Base-by-base conservation (phyloP, 768 basidiomycete genomes). In the Termitomyces sp. region DNA sequence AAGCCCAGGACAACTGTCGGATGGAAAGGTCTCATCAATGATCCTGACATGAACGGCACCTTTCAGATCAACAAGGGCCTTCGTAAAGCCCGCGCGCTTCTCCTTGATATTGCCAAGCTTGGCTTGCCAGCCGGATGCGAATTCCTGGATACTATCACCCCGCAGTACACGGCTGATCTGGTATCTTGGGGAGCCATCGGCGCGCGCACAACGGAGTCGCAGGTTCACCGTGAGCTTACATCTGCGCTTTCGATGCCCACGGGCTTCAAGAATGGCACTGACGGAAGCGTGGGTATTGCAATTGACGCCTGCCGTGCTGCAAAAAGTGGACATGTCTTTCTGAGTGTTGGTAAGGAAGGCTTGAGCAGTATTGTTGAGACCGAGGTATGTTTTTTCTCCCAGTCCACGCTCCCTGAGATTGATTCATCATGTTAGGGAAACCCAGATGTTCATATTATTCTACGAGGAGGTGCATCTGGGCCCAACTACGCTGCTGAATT, bases 1-100 rank as follows among this genome's bases (percentile, higher is more conserved):
- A 98, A 98, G 66, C 89, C 89, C 1, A 82, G 96, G 31, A 98
- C 96, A 7, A 98, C 96, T 0, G 89, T 98, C 47, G 97, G 97
- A 27, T 99, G 96, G 96, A 99, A 99, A 71, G 96, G 96, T 37
- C 83, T 98, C 60, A 98, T 98, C 74, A 98, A 98, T 68, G 95
- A 98, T 66, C 95, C 96, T 6, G 91, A 93, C 53, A 86, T 98
- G 77, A 95, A 98, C 72, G 83, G 87, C 53, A 86, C 79, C 66
- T 98, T 91, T 84, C 90, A 94, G 63, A 98, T 98, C 73, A 99
- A 99, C 83, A 90, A 89, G 64, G 97, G 97, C 17, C 81, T 99
- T 31, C 87, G 95, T 29, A 82, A 87, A 49, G 96, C 94, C 1
- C 88, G 97, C 38, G 84, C 84, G 5, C 76, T 98, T 34, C 83